phyloP scores from a whole-genome alignment of 768 basidiomycete species.

The Calvatia gigantea region DNA sequence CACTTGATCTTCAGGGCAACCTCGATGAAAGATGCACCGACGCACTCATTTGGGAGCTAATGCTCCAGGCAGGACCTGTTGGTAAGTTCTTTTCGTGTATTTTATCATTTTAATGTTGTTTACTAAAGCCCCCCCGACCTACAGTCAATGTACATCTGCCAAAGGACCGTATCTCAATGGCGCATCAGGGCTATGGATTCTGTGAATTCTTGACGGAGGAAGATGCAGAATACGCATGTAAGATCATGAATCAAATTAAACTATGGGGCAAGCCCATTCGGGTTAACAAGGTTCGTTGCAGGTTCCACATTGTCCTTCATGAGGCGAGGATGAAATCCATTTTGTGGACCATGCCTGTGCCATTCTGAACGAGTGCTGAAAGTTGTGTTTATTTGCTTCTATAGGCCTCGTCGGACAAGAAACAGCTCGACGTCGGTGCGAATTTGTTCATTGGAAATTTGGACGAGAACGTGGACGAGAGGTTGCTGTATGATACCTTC shows the following conservation, averaged over 20 bases:
- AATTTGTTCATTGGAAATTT: conserved; percentile 96
- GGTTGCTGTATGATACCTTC: conserved; percentile 91
- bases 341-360: neutral
- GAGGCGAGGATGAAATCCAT: neutral
- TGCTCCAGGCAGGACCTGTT: conserved; percentile 98
- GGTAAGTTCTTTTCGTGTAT: conserved; percentile 52
- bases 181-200: conserved; percentile 99
- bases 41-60: conserved; percentile 95
- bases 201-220: conserved; percentile 99
- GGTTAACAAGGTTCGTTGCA: conserved; percentile 86
- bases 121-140: neutral
- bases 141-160: conserved; percentile 96
- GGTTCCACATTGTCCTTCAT: conserved; percentile 12
- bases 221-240: conserved; percentile 99
- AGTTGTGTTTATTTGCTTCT: conserved; percentile 5
- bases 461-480: conserved; percentile 94
- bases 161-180: conserved; percentile 97
- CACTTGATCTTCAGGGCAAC: conserved; percentile 64
- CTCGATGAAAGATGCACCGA: conserved; percentile 94
- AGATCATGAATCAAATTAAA: conserved; percentile 99
- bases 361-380: conserved; percentile 13
- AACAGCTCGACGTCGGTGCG: conserved; percentile 96
- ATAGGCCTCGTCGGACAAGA: conserved; percentile 96
- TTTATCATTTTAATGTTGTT: neutral
- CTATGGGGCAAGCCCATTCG: conserved; percentile 98